Evolutionary conservation across 2,329 filamentous ascomycete species (phyloP).

Genomic region (Calycina marina): DNA sequence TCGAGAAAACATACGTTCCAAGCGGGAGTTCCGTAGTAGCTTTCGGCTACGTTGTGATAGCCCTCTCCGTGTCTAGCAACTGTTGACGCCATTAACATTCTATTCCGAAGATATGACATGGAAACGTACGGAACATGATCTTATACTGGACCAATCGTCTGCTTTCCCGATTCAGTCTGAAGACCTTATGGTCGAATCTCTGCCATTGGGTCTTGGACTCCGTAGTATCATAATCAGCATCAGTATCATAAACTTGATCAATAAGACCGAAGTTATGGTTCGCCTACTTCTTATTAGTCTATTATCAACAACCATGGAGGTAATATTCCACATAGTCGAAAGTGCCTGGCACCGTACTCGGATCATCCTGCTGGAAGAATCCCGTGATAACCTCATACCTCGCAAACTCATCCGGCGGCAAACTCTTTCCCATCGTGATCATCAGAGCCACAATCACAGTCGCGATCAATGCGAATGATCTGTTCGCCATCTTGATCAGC

Average conservation of each 20-base stretch:
- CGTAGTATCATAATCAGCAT: conserved; percentile 20
- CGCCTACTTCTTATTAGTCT: conserved; percentile 27
- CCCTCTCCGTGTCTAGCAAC: conserved; percentile 58
- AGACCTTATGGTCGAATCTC: conserved; percentile 44
- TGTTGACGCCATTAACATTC: conserved; percentile 8
- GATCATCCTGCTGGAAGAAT: conserved; percentile 51
- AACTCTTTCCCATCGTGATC: conserved; percentile 15
- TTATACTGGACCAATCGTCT: conserved; percentile 40
- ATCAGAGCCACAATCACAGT: conserved; percentile 13
- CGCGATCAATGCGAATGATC: conserved; percentile 14
- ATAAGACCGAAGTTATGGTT: conserved; percentile 51
- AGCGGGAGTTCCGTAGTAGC: conserved; percentile 49
- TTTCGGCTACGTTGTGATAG: conserved; percentile 47
- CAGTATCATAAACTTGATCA: conserved; percentile 43
- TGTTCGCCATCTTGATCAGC: conserved; percentile 3
- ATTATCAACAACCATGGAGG: conserved; percentile 2
- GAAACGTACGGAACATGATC: conserved; percentile 36
- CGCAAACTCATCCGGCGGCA: conserved; percentile 14
- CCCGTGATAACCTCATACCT: conserved; percentile 44
- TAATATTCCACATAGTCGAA: conserved; percentile 50
- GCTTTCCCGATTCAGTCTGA: conserved; percentile 34
- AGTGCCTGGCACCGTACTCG: conserved; percentile 34
- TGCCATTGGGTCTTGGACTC: conserved; percentile 41
- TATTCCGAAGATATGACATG: conserved; percentile 5
- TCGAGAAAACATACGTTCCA: conserved; percentile 43